Conservation (phyloP, 768 basidiomycete species). For the Rhizopogon rudus region DNA sequence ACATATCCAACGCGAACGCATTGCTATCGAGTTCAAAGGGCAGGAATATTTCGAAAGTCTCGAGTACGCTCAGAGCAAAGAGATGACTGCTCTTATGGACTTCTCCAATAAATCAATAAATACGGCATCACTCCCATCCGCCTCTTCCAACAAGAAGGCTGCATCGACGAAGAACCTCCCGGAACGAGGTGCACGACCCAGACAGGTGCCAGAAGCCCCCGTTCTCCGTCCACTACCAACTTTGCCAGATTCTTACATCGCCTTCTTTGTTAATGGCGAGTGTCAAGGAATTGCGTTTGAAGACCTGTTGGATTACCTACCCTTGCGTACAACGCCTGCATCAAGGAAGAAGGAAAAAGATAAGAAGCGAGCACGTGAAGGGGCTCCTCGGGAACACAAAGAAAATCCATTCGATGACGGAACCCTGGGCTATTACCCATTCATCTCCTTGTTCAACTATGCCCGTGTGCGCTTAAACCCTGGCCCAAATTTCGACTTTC, state of each 20-base stretch:
- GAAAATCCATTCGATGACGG: slow-evolving; percentile 94
- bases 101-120: slow-evolving; percentile 56
- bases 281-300: slow-evolving; percentile 79
- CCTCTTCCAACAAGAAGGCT: slow-evolving; percentile 54
- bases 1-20: slow-evolving; percentile 81
- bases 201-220: slow-evolving; percentile 26
- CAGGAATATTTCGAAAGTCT: slow-evolving; percentile 94
- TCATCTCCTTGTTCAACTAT: slow-evolving; percentile 90
- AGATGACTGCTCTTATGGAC: slow-evolving; percentile 89
- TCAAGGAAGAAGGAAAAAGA: slow-evolving; percentile 50
- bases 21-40: slow-evolving; percentile 93
- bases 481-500: slow-evolving; percentile 80
- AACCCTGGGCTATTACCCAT: slow-evolving; percentile 90
- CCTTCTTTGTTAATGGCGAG: slow-evolving; percentile 91
- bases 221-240: slow-evolving; percentile 63
- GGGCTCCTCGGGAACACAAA: slow-evolving; percentile 62
- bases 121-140: slow-evolving; percentile 52
- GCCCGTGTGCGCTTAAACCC: slow-evolving; percentile 83
- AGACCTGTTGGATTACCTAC: slow-evolving; percentile 87
- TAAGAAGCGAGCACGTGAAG: slow-evolving; percentile 58
- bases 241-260: slow-evolving; percentile 66
- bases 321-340: slow-evolving; percentile 60
- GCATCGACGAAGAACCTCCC: slow-evolving; percentile 66
- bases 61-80: slow-evolving; percentile 85
- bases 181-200: slow-evolving; percentile 43